Conservation (phyloP, 345 rosid genomes). For the Eucalyptus sp. region DNA sequence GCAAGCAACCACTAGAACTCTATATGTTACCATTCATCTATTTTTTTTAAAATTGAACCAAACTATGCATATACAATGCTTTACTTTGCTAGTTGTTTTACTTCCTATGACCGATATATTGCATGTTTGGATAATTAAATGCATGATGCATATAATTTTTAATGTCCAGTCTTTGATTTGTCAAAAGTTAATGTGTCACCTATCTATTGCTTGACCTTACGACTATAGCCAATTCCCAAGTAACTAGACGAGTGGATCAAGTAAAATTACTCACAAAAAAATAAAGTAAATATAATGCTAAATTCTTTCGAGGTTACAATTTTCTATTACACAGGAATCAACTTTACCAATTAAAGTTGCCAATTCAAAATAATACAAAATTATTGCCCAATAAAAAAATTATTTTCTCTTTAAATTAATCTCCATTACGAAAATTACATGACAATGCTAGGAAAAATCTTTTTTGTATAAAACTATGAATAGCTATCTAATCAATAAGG, state of each 20-base stretch:
- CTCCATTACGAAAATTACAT: background rate
- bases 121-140: background rate
- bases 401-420: background rate
- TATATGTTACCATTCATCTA: too few relatives aligned
- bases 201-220: background rate
- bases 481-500: background rate
- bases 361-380: background rate
- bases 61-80: background rate
- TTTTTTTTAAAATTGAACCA: too few relatives aligned
- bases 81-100: background rate
- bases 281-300: too few relatives aligned
- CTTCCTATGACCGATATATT: accelerated
- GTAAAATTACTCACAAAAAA: background rate
- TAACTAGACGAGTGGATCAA: background rate
- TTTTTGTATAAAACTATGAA: too few relatives aligned
- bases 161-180: background rate
- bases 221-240: accelerated
- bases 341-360: background rate
- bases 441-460: background rate
- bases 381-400: background rate
- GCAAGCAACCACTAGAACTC: background rate
- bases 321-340: too few relatives aligned
- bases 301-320: too few relatives aligned
- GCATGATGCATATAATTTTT: background rate
- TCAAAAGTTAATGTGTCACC: background rate